These are phyloP conservation scores for Melastoma malabathricum DNA, from an alignment of 345 rosid species.

Conservation along the genomic window DNA sequence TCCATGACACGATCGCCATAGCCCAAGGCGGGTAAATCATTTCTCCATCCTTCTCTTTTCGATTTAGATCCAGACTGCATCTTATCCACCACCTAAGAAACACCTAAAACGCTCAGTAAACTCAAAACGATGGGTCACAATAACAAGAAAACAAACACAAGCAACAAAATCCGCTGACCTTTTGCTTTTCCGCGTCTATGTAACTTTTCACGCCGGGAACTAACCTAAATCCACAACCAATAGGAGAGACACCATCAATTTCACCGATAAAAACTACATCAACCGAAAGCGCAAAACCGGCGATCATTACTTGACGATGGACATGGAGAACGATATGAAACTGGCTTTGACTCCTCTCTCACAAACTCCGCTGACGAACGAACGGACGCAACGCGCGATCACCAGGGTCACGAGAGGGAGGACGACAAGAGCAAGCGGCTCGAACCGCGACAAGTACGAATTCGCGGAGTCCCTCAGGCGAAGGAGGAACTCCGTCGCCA, in stretches of 20 bases:
- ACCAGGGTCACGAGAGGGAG: conserved; percentile 54
- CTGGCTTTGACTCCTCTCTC: conserved; percentile 58
- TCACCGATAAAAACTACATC: neutral
- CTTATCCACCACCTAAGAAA: conserved; percentile 71
- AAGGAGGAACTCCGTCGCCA: conserved; percentile 17
- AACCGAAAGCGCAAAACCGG: neutral
- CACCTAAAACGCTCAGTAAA: neutral
- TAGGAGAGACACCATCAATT: neutral
- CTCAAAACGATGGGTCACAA: neutral
- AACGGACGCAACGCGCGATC: conserved; percentile 36
- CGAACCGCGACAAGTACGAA: conserved; percentile 45
- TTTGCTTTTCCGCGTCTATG: conserved; percentile 86
- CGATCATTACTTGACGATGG: conserved; percentile 37
- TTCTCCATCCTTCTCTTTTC: conserved; percentile 45
- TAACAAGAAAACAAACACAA: neutral
- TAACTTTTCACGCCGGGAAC: conserved; percentile 68
- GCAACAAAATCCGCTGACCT: conserved; percentile 33
- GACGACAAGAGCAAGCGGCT: conserved; percentile 54
- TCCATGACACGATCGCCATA: conserved; percentile 48
- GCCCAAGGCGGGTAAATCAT: conserved; percentile 53
- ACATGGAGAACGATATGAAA: conserved; percentile 38
- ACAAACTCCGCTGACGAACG: conserved; percentile 26
- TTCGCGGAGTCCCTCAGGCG: conserved; percentile 39
- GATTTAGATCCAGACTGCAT: conserved; percentile 72
- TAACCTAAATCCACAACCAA: conserved; percentile 26